Evolutionary conservation across 2,329 filamentous ascomycete genomes (phyloP).

Genomic region (Zasmidium citrigriseum): DNA sequence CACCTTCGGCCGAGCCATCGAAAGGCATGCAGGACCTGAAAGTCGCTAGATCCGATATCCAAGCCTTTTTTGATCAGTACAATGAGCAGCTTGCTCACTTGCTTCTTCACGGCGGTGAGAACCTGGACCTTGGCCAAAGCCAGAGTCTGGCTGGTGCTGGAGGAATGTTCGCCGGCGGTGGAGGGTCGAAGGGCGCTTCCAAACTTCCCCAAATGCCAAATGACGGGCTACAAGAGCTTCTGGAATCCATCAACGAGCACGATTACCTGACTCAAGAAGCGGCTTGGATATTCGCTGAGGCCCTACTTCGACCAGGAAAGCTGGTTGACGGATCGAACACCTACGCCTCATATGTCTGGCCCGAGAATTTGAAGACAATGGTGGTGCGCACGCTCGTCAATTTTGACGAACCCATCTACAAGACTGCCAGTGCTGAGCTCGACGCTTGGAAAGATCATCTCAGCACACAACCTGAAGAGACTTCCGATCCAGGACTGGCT

Average conservation of each 20-base stretch:
- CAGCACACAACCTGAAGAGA: not conserved
- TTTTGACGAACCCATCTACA: slow-evolving; percentile 57
- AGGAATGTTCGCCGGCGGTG: slow-evolving; percentile 15
- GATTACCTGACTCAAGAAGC: slow-evolving; percentile 54
- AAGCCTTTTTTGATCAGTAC: slow-evolving; percentile 30
- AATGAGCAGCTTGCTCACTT: slow-evolving; percentile 30
- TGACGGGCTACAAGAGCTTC: slow-evolving; percentile 43
- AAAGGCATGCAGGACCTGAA: slow-evolving; percentile 14
- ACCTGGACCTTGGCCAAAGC: slow-evolving; percentile 25
- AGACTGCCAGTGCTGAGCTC: slow-evolving; percentile 15
- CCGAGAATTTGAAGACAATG: slow-evolving; percentile 56
- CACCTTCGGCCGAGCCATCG: not conserved
- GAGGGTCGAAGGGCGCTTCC: slow-evolving; percentile 14
- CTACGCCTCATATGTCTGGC: slow-evolving; percentile 58
- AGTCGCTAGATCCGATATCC: slow-evolving; percentile 26
- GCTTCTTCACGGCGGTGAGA: slow-evolving; percentile 28
- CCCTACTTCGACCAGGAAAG: slow-evolving; percentile 48
- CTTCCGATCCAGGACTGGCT: slow-evolving; percentile 40
- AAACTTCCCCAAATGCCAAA: slow-evolving; percentile 22
- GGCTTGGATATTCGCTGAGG: slow-evolving; percentile 56
- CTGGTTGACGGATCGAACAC: slow-evolving; percentile 31
- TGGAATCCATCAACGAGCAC: slow-evolving; percentile 47
- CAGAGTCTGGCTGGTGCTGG: slow-evolving; percentile 12
- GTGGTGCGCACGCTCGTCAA: slow-evolving; percentile 55
- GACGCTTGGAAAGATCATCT: slow-evolving; percentile 3